These are phyloP conservation scores for Tritrichomonas musculus DNA, from an alignment of 208 protist genomes.

Conservation along the genomic window DNA sequence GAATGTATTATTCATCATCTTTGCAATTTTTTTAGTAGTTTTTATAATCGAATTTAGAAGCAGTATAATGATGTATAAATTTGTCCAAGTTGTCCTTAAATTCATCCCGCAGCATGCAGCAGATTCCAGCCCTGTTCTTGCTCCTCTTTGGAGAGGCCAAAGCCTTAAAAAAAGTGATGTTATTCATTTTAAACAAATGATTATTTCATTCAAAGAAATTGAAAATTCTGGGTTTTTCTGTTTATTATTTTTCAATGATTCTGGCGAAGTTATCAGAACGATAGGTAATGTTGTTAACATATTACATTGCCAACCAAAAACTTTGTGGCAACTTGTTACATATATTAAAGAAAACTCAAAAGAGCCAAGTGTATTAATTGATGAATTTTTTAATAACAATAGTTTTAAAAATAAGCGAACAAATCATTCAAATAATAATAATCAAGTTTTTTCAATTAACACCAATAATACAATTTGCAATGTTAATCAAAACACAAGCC, in stretches of 20 bases:
- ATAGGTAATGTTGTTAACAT: not conserved
- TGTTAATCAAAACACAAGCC: no score
- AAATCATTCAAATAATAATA: no score
- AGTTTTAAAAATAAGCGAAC: no score
- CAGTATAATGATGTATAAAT: not conserved
- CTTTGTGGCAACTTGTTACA: not conserved
- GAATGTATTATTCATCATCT: not conserved
- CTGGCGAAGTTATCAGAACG: not conserved
- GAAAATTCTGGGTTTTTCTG: not conserved
- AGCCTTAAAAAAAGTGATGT: not conserved
- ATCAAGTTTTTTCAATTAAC: no score
- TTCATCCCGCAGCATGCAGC: not conserved
- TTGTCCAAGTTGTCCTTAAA: not conserved
- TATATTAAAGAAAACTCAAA: not conserved
- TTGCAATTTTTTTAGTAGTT: not conserved
- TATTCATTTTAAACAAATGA: not conserved
- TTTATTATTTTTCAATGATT: not conserved
- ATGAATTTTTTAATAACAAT: no score
- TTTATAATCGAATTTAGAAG: not conserved
- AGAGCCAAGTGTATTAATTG: not conserved
- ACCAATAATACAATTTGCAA: no score
- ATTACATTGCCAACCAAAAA: not conserved
- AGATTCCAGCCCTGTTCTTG: not conserved
- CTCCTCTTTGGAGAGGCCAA: not conserved
- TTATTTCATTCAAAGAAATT: not conserved